Conservation (phyloP, 1,139 yeast genomes). For the Candida neerlandica region DNA sequence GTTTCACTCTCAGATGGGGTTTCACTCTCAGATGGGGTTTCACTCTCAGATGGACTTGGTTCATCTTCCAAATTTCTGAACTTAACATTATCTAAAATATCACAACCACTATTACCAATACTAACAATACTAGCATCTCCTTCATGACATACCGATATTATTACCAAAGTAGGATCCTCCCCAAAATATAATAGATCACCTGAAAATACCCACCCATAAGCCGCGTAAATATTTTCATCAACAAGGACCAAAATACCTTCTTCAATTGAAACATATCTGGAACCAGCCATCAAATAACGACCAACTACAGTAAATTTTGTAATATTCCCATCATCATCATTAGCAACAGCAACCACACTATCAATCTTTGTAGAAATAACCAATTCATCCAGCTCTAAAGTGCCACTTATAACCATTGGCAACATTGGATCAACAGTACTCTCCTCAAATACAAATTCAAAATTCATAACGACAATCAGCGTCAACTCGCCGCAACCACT, state of each 20-base stretch:
- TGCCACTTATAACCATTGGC: not conserved
- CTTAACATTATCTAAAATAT: not conserved
- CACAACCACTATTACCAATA: not conserved
- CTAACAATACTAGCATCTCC: not conserved
- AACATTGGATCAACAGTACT: not conserved
- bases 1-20: not conserved
- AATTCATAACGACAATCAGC: not conserved
- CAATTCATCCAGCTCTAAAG: not conserved
- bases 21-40: not conserved
- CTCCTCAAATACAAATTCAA: not conserved
- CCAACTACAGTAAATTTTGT: not conserved
- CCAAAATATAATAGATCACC: not conserved
- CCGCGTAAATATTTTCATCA: not conserved
- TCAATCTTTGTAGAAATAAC: not conserved
- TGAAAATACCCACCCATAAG: not conserved
- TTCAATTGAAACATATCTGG: not conserved
- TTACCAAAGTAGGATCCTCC: not conserved
- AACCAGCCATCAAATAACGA: not conserved
- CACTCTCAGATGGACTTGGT: not conserved
- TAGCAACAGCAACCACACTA: not conserved
- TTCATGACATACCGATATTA: not conserved
- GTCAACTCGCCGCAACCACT: not conserved
- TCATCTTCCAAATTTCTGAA: not conserved
- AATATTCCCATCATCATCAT: not conserved
- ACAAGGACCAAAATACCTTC: not conserved